A percentile compares a stretch with the other conserved stretches of the same genome.
These are phyloP conservation scores for Ilyonectria robusta DNA, from an alignment of 2,329 filamentous ascomycete genomes.

Conservation along the genomic window DNA sequence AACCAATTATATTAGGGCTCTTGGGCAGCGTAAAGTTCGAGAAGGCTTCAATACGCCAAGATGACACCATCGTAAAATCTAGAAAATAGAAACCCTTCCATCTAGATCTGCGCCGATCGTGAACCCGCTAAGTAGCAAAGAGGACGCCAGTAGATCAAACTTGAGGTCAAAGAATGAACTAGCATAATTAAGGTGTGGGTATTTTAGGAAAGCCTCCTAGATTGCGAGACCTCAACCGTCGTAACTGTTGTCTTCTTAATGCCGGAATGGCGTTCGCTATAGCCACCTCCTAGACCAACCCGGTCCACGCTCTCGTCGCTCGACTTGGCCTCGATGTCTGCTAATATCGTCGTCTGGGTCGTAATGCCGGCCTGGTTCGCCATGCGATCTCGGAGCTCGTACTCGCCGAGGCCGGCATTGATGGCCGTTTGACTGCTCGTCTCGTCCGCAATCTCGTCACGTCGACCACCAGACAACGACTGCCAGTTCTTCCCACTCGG, in stretches of 20 bases:
- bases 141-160: no score
- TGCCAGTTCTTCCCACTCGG: constrained; percentile 46
- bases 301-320: constrained; percentile 45
- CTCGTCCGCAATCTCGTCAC: constrained; percentile 39
- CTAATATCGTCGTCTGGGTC: constrained; percentile 40
- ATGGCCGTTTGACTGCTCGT: constrained; percentile 50
- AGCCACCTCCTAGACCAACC: constrained; percentile 4
- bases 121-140: no score
- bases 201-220: no score
- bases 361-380: constrained; percentile 18
- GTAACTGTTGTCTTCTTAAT: constrained; percentile 51
- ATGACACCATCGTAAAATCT: no score
- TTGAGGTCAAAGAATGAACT: no score
- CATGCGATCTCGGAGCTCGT: constrained; percentile 46
- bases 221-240: constrained; percentile 39
- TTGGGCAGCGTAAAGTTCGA: no score
- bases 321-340: constrained; percentile 39
- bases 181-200: no score
- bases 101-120: no score
- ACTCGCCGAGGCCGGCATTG: constrained; percentile 41
- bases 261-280: constrained; percentile 3
- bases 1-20: no score
- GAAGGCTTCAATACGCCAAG: no score
- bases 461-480: constrained; percentile 38
- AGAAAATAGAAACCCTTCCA: no score